Percentiles rank a stretch among this genome's conserved stretches.
Evolutionary conservation across 331 rosid genomes (phyloP).

Genomic region (Prunus yedoensis): DNA sequence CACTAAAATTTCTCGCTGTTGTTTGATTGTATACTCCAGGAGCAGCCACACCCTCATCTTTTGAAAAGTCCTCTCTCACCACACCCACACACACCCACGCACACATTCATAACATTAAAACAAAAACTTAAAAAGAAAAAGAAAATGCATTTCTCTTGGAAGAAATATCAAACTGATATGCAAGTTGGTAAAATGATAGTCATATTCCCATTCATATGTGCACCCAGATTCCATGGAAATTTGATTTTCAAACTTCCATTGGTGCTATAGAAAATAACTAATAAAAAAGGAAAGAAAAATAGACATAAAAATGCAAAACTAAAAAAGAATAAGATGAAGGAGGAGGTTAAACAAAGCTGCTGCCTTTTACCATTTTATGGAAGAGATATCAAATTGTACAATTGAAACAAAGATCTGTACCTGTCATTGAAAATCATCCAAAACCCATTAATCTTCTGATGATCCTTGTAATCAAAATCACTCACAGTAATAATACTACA

Average conservation of each 20-base stretch:
- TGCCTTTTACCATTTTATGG: slow-evolving; percentile 32
- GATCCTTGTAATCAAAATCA: slow-evolving; percentile 10
- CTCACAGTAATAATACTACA: slow-evolving; percentile 18
- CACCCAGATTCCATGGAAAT: not conserved
- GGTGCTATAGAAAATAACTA: not conserved
- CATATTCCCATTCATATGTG: not conserved
- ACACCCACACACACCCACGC: not conserved
- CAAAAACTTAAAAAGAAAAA: not conserved
- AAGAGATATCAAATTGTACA: slow-evolving; percentile 54
- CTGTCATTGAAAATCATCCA: slow-evolving; percentile 38
- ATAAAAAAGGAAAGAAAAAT: not conserved
- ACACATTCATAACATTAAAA: too few relatives aligned
- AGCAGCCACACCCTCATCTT: slow-evolving; percentile 14
- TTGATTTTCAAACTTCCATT: not conserved
- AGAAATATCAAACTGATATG: not conserved
- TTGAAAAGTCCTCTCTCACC: slow-evolving; percentile 4
- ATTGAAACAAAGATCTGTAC: slow-evolving; percentile 50
- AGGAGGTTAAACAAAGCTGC: slow-evolving; percentile 11
- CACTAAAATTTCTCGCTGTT: not conserved
- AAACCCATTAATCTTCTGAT: slow-evolving; percentile 25
- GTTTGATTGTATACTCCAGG: not conserved
- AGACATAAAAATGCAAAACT: not conserved
- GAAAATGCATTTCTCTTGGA: not conserved
- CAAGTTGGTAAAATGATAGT: slow-evolving; percentile 12
- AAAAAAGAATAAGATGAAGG: not conserved